Base-by-base conservation (phyloP, 2,329 filamentous ascomycete genomes). In the Trichocomaceae sp. region DNA sequence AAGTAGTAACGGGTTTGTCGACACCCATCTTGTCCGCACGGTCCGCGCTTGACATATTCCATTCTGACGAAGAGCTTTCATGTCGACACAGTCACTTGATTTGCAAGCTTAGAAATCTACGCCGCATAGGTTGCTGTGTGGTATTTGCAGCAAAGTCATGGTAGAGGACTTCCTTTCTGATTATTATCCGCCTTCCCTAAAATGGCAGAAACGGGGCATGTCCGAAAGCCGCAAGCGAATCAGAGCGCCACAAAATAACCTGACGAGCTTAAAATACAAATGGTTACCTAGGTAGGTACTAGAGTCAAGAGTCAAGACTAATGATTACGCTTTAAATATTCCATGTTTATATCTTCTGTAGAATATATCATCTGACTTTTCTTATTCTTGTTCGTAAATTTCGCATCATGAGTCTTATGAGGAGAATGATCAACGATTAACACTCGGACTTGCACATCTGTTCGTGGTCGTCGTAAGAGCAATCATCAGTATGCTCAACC, bases 1-100 rank as follows among this genome's bases (percentile, higher is more conserved):
- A 85, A 75, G 65, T 88, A 87, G 73, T 86, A 90, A 59, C 81
- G 80, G 42, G 79, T 79, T 50, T 87, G 86, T 57, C 86, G 85
- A 67, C 90, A 95, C 63, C 81, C 80, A 58, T 82, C 79, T 58
- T 81, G 74, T 48, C 78, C 79, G 62, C 81, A 83, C 49, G 66
- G 66, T 57, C 76, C 75, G 58, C 73, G 75, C 53, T 70, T 72
- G 53, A 67, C 66, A 62, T 77, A 77, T 53, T 74, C 70, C 72
- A 72, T 73, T 55, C 58, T 58, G 65, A 61, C 54, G 61, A 59
- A 51, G 35, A 22, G 17, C 19, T 51, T 23, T 57, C 56, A 57
- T 57, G 42, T 49, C 50, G 51, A 17, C 26, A 2, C 35, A 31
- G 8, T 51, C 19, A 5, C 5, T 41, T 26, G 19, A 54, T 47